A percentile compares a stretch with the other conserved stretches of the same genome.
Evolutionary conservation across 805 yeast genomes (phyloP).

Genomic region (Candida boidinii): DNA sequence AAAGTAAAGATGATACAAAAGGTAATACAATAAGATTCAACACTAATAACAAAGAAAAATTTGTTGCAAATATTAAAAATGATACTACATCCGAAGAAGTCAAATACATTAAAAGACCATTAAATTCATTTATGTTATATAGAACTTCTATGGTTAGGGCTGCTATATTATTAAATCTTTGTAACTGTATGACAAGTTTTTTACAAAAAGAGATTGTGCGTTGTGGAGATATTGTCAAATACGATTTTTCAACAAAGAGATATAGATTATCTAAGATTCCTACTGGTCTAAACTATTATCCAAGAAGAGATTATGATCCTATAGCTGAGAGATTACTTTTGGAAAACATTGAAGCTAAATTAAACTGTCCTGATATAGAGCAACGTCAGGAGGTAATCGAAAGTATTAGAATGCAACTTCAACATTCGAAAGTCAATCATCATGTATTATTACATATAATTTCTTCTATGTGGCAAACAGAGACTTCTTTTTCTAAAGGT

Average conservation of each 20-base stretch:
- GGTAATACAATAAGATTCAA: not conserved
- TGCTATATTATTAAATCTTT: slow-evolving; percentile 22
- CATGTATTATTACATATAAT: slow-evolving; percentile 32
- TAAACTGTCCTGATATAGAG: no score
- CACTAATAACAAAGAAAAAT: not conserved
- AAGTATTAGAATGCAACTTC: slow-evolving; percentile 7
- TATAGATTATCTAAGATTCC: no score
- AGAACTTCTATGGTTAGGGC: slow-evolving; percentile 33
- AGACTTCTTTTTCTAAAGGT: slow-evolving; percentile 25
- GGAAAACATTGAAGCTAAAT: slow-evolving; percentile 4
- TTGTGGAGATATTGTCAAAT: no score
- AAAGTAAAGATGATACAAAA: not conserved
- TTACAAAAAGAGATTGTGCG: no score
- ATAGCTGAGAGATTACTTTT: no score
- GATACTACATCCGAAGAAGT: slow-evolving; percentile 1
- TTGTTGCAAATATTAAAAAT: no score
- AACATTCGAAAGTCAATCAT: slow-evolving; percentile 28
- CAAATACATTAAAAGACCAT: slow-evolving; percentile 32
- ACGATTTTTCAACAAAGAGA: no score
- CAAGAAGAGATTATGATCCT: slow-evolving; percentile 7
- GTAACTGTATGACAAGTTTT: no score
- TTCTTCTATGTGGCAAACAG: slow-evolving; percentile 38
- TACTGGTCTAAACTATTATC: slow-evolving; percentile 10
- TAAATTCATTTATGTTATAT: slow-evolving; percentile 40
- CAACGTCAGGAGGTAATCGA: slow-evolving; percentile 2